Base-by-base conservation (phyloP, 345 rosid genomes). In the Salix brachista region DNA sequence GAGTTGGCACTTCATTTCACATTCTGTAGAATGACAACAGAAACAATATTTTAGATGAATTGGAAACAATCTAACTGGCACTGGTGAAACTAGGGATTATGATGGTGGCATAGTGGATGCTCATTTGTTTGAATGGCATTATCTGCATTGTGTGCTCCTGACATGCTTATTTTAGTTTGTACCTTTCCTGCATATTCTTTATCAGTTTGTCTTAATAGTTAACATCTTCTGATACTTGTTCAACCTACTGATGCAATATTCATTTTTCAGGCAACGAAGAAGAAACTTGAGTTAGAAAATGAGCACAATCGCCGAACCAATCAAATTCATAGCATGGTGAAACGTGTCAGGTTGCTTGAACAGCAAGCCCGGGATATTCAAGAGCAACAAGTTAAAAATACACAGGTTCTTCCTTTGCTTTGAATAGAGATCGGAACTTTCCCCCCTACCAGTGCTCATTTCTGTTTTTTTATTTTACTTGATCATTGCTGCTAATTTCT, bases 351-450 rank as follows among this genome's bases (percentile, higher is more conserved):
- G 78, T 74, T 46, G 71, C 90, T 91, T 84, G 90, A 93, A 79
- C 84, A 79, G 70, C 92, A 96, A 85, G 87, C 81, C 77, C 85
- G 58, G 66, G 97, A 93, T 77, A 88, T 93, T 81, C 90, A 89
- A 52, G 94, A 96, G 74, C 92, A 88, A 80, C 87, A 91, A 65
- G 62, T 83, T 72, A 90, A 80, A 86, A 86, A 82, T 83, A 90
- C 99, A 58, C 98, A 96, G 99, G 99, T 95, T 44, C 72, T 75
- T 62, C 50, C 70, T 61, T 78, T 48, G 72, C 52, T 25, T 58
- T 25, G 6, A 48, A 3, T 30, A 30, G 48, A 44, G 70, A 44
- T 50, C 2, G 17, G 30, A 60, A 42, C 28, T 42, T 39, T 21
- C 4, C 58, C 26, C 44, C 21, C 65, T n/a, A n/a, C 23, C 18